These are phyloP conservation scores for Nakaseomyces sp. DNA, from an alignment of 1,139 yeast species.

Conservation along the genomic window DNA sequence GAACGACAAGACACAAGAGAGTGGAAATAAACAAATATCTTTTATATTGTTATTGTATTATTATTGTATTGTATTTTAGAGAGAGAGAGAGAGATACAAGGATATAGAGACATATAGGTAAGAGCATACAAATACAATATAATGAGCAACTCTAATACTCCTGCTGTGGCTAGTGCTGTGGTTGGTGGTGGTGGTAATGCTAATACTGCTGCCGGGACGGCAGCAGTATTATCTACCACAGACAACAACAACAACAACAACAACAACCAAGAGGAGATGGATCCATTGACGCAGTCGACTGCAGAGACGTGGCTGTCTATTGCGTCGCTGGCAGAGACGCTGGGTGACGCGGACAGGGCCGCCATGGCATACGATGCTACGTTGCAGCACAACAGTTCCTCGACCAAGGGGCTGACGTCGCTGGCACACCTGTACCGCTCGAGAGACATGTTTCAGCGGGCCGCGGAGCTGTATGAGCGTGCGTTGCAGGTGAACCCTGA, in stretches of 20 bases:
- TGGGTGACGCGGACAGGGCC: conserved; percentile 86
- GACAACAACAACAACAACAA: neutral
- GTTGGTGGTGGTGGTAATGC: neutral
- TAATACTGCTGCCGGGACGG: neutral
- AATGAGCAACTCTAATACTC: neutral
- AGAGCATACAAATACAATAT: too few relatives aligned
- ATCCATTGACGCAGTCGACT: conserved; percentile 52
- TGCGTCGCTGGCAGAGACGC: conserved; percentile 80
- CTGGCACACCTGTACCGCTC: conserved; percentile 84
- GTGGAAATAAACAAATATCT: too few relatives aligned
- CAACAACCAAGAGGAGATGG: conserved; percentile 15
- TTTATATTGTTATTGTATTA: too few relatives aligned
- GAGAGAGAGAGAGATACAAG: neutral
- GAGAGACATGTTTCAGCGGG: conserved; percentile 82
- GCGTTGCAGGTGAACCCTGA: conserved; percentile 76
- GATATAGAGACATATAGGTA: too few relatives aligned
- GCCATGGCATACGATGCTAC: conserved; percentile 87
- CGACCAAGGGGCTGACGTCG: conserved; percentile 75
- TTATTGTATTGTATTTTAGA: too few relatives aligned
- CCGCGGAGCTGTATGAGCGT: conserved; percentile 86
- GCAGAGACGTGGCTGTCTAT: conserved; percentile 91
- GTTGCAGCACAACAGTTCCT: conserved; percentile 74
- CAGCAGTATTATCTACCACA: too few relatives aligned
- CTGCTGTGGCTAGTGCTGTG: neutral
- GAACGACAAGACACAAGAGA: too few relatives aligned